Evolutionary conservation across 2,329 filamentous ascomycete genomes (phyloP).

Genomic region (Helminthosporium solani): DNA sequence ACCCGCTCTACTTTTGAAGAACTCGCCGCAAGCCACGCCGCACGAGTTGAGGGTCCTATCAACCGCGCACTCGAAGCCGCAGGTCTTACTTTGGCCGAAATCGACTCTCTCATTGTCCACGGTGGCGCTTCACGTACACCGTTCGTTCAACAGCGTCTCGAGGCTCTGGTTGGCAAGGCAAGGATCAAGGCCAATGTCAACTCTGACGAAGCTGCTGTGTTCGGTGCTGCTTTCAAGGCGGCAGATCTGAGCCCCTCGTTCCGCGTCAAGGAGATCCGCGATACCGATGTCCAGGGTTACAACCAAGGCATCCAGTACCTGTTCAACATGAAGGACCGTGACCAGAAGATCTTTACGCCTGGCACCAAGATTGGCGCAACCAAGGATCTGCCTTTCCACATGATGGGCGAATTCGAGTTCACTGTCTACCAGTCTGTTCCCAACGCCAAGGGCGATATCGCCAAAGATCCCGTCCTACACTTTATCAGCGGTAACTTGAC

Average conservation of each 20-base stretch:
- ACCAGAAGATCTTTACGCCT: constrained; percentile 81
- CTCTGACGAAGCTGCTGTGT: constrained; percentile 92
- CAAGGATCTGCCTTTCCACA: constrained; percentile 83
- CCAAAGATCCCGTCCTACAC: constrained; percentile 63
- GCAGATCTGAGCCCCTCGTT: constrained; percentile 92
- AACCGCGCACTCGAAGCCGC: constrained; percentile 73
- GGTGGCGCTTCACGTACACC: constrained; percentile 88
- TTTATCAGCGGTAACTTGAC: constrained; percentile 85
- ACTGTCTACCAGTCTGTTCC: constrained; percentile 74
- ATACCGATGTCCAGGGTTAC: constrained; percentile 75
- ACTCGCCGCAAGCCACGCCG: constrained; percentile 66
- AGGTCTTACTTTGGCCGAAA: constrained; percentile 69
- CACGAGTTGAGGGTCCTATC: constrained; percentile 68
- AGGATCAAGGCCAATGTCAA: constrained; percentile 95
- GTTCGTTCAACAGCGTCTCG: constrained; percentile 87
- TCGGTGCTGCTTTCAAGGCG: constrained; percentile 92
- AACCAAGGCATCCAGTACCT: constrained; percentile 74
- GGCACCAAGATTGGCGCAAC: constrained; percentile 72
- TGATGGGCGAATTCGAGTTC: constrained; percentile 77
- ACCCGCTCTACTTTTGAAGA: constrained; percentile 77
- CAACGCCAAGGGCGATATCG: constrained; percentile 43
- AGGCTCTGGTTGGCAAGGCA: constrained; percentile 69
- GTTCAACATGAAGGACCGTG: constrained; percentile 66
- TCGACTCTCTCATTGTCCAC: constrained; percentile 90
- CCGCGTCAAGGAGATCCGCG: constrained; percentile 93